Conservation (phyloP, 306 rosid genomes). For the Mimosa bimucronata region DNA sequence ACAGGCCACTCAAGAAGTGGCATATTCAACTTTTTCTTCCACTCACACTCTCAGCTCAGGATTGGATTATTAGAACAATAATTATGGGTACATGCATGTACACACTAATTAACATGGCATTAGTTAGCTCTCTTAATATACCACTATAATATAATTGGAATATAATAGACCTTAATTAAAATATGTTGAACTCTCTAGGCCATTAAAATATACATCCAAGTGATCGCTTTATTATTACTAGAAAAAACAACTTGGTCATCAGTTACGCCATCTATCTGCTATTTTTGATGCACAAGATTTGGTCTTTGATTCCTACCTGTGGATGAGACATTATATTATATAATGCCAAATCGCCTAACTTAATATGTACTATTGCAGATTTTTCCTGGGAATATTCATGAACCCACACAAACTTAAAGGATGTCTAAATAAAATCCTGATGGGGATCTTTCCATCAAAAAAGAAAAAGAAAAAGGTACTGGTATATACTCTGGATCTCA, state of each 20-base stretch:
- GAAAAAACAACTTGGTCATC: neutral
- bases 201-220: neutral
- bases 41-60: conserved; percentile 23
- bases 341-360: conserved; percentile 44
- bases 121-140: conserved; percentile 24
- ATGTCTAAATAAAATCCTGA: neutral
- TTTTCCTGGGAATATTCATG: conserved; percentile 29
- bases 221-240: conserved; percentile 14
- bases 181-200: neutral
- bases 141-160: neutral
- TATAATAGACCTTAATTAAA: neutral
- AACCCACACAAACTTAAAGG: conserved; percentile 20
- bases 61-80: conserved; percentile 43
- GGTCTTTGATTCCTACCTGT: neutral
- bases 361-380: conserved; percentile 14
- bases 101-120: conserved; percentile 28
- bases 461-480: neutral
- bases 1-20: conserved; percentile 32
- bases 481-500: neutral
- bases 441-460: neutral
- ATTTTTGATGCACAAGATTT: neutral
- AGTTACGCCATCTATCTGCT: neutral
- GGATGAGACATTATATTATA: neutral
- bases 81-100: conserved; percentile 45
- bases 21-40: conserved; percentile 37